These are phyloP conservation scores for Moniliophthora roreri DNA, from an alignment of 1,284 basidiomycete genomes.

Conservation along the genomic window DNA sequence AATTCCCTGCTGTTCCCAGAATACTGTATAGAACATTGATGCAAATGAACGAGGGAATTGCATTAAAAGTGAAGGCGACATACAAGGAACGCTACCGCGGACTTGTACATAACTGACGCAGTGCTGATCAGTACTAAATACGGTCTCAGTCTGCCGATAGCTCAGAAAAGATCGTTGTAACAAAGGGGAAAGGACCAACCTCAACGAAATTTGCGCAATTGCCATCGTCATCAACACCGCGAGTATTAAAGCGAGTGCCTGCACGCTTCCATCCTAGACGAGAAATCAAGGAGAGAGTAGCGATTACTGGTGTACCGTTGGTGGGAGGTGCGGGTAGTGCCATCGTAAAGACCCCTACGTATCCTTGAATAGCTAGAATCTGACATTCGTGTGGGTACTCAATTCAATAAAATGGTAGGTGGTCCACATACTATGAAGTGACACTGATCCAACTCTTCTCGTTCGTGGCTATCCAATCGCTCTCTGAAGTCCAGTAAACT, in stretches of 20 bases:
- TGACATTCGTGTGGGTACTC: conserved; percentile 20
- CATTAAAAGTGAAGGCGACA: conserved; percentile 32
- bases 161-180: conserved; percentile 18
- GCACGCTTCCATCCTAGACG: conserved; percentile 93
- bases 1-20: conserved; percentile 97
- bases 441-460: conserved; percentile 71
- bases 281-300: conserved; percentile 79
- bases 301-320: conserved; percentile 63
- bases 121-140: conserved; percentile 83
- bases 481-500: conserved; percentile 82
- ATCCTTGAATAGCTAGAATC: conserved; percentile 95
- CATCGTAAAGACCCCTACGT: conserved; percentile 73
- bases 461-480: conserved; percentile 66
- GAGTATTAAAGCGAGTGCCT: conserved; percentile 95
- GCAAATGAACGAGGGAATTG: conserved; percentile 16
- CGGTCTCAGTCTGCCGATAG: conserved; percentile 76
- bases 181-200: conserved; percentile 40
- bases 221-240: conserved; percentile 97
- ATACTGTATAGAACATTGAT: conserved; percentile 67
- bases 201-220: conserved; percentile 98
- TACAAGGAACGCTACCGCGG: conserved; percentile 90
- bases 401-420: conserved; percentile 20
- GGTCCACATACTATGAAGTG: conserved; percentile 73
- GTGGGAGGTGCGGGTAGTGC: conserved; percentile 73
- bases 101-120: conserved; percentile 92